phyloP scores from a whole-genome alignment of 1,284 basidiomycete species.

The Marasmius sp. region DNA sequence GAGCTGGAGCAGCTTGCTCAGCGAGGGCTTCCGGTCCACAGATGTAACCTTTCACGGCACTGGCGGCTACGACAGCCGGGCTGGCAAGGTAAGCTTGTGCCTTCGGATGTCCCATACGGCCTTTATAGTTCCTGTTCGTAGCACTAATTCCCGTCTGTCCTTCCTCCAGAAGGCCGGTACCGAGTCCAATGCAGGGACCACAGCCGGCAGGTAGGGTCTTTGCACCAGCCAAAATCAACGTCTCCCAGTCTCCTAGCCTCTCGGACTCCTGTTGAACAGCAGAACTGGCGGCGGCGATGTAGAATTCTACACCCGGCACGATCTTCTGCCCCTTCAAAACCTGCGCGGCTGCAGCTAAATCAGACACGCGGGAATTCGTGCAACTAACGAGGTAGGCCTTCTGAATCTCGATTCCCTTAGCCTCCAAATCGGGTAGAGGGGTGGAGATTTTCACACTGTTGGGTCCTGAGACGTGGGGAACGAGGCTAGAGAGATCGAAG shows the following conservation, averaged over 20 bases:
- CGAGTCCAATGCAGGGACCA: slow-evolving; percentile 97
- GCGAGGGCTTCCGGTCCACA: slow-evolving; percentile 78
- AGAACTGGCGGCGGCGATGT: slow-evolving; percentile 94
- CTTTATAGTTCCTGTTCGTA: slow-evolving; percentile 99
- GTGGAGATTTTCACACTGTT: slow-evolving; percentile 98
- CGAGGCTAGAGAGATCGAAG: slow-evolving; percentile 91
- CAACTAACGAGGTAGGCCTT: slow-evolving; percentile 99
- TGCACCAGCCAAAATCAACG: slow-evolving; percentile 84
- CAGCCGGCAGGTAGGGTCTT: slow-evolving; percentile 94
- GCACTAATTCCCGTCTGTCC: slow-evolving; percentile 96
- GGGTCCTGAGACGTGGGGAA: slow-evolving; percentile 95
- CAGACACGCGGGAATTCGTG: slow-evolving; percentile 96
- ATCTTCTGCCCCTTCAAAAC: slow-evolving; percentile 87
- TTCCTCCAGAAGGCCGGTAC: slow-evolving; percentile 90
- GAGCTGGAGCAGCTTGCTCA: slow-evolving; percentile 49
- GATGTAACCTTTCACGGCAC: slow-evolving; percentile 91
- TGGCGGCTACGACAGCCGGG: slow-evolving; percentile 96
- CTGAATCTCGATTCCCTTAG: slow-evolving; percentile 80
- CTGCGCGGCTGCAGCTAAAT: slow-evolving; percentile 88
- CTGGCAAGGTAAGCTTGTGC: slow-evolving; percentile 95
- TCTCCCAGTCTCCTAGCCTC: slow-evolving; percentile 84
- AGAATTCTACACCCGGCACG: slow-evolving; percentile 92
- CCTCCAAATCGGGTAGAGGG: slow-evolving; percentile 81
- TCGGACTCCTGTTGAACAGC: slow-evolving; percentile 92
- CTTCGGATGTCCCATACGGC: slow-evolving; percentile 95